Percentiles rank a stretch among this genome's conserved stretches.
Conservation (phyloP, 805 yeast species). For the Pichia deserticola region DNA sequence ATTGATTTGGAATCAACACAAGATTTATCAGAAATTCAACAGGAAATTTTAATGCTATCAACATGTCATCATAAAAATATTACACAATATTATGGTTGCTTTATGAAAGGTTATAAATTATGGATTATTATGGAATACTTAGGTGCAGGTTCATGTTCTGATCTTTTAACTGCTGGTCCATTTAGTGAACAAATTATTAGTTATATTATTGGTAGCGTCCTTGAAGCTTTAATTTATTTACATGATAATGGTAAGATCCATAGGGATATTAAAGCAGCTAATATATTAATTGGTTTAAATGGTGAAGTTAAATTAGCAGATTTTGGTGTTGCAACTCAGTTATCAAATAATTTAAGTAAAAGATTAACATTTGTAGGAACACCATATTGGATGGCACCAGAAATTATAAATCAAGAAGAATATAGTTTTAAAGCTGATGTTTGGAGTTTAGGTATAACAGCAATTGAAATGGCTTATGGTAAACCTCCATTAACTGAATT, state of each 20-base stretch:
- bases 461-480: slow-evolving; percentile 64
- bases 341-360: slow-evolving; percentile 46
- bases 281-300: slow-evolving; percentile 58
- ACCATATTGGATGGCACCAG: slow-evolving; percentile 61
- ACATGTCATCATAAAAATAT: slow-evolving; percentile 58
- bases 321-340: slow-evolving; percentile 89
- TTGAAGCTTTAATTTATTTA: slow-evolving; percentile 56
- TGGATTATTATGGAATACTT: slow-evolving; percentile 80
- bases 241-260: slow-evolving; percentile 77
- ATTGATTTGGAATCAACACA: slow-evolving; percentile 68
- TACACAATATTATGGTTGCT: slow-evolving; percentile 65
- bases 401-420: slow-evolving; percentile 44
- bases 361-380: slow-evolving; percentile 51
- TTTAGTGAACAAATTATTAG: slow-evolving; percentile 50
- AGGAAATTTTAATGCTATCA: slow-evolving; percentile 61
- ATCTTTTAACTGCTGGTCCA: slow-evolving; percentile 53
- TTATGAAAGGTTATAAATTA: slow-evolving; percentile 57
- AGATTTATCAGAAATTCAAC: slow-evolving; percentile 65
- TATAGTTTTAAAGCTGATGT: slow-evolving; percentile 68
- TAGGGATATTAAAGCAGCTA: slow-evolving; percentile 92
- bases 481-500: slow-evolving; percentile 59
- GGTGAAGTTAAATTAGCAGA: slow-evolving; percentile 88
- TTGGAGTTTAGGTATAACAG: slow-evolving; percentile 77
- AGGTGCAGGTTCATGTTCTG: slow-evolving; percentile 73
- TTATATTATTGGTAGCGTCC: slow-evolving; percentile 44